Evolutionary conservation across 768 basidiomycete species (phyloP).

Genomic region (Dioszegia hungarica): DNA sequence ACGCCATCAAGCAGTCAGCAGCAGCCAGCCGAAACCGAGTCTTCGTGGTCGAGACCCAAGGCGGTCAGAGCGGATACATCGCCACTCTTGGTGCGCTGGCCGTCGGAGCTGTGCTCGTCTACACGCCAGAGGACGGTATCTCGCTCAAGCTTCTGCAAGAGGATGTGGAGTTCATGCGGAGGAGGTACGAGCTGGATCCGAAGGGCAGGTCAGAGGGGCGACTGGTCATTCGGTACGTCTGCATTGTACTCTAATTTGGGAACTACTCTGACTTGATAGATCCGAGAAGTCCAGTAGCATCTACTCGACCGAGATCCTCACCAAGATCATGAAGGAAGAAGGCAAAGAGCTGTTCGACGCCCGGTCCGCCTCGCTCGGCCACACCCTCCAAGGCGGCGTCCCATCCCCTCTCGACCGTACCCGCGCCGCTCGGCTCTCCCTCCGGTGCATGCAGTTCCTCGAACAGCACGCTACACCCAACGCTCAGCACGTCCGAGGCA

Average conservation of each 20-base stretch:
- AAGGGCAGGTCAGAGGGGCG: constrained; percentile 90
- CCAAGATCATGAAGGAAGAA: constrained; percentile 91
- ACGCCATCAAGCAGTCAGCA: constrained; percentile 97
- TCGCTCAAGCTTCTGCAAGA: constrained; percentile 70
- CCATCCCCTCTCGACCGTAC: constrained; percentile 93
- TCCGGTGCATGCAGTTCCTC: constrained; percentile 91
- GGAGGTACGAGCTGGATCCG: constrained; percentile 75
- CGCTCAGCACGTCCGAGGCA: constrained; percentile 57
- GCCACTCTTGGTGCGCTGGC: constrained; percentile 93
- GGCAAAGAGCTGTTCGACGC: constrained; percentile 89
- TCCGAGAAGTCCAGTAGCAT: constrained; percentile 81
- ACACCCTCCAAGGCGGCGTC: constrained; percentile 92
- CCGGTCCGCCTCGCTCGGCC: constrained; percentile 89
- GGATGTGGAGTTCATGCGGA: constrained; percentile 84
- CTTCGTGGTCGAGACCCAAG: constrained; percentile 97
- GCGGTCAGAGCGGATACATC: constrained; percentile 92
- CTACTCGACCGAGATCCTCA: constrained; percentile 86
- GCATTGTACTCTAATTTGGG: neutral
- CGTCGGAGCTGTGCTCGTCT: constrained; percentile 86
- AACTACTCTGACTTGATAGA: constrained; percentile 51
- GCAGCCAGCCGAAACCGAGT: constrained; percentile 92
- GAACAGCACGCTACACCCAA: constrained; percentile 67
- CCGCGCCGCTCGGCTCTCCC: constrained; percentile 78
- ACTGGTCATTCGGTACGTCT: constrained; percentile 75
- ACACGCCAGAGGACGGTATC: constrained; percentile 89